These are phyloP conservation scores for Mycena epipterygia DNA, from an alignment of 768 basidiomycete genomes.

Conservation along the genomic window DNA sequence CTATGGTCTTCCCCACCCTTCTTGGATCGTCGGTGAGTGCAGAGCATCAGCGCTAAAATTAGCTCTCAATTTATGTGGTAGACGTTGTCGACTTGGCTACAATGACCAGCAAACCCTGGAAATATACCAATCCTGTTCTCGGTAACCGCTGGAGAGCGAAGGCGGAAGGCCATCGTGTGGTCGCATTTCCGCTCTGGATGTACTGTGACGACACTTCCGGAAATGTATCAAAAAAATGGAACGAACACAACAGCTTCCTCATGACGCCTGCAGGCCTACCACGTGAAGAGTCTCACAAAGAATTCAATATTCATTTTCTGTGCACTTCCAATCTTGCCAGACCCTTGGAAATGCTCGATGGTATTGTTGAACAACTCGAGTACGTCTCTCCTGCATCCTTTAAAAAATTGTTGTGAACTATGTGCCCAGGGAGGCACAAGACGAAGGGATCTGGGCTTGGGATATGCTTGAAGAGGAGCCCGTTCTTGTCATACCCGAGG, in stretches of 20 bases:
- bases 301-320: constrained; percentile 57
- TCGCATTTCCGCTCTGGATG: constrained; percentile 51
- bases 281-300: constrained; percentile 40
- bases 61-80: background rate
- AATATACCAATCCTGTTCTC: constrained; percentile 25
- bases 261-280: constrained; percentile 55
- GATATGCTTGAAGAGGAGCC: constrained; percentile 45
- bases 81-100: background rate
- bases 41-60: too few relatives aligned
- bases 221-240: constrained; percentile 63
- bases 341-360: constrained; percentile 60
- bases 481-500: constrained; percentile 45
- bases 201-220: constrained; percentile 63
- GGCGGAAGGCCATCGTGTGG: constrained; percentile 48
- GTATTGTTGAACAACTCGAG: constrained; percentile 49
- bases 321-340: constrained; percentile 57
- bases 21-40: constrained; percentile 30
- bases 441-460: constrained; percentile 54
- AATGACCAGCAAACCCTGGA: constrained; percentile 23
- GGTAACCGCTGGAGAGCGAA: constrained; percentile 45
- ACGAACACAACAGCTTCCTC: constrained; percentile 57
- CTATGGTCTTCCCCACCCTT: constrained; percentile 28
- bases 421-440: constrained; percentile 34
- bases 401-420: background rate
- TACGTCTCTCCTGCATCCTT: constrained; percentile 35